Evolutionary conservation across 371 early-diverging fungal genomes (phyloP), one percentile per base, ranked within the genome.

Genomic region (Actinomortierella wolfii): DNA sequence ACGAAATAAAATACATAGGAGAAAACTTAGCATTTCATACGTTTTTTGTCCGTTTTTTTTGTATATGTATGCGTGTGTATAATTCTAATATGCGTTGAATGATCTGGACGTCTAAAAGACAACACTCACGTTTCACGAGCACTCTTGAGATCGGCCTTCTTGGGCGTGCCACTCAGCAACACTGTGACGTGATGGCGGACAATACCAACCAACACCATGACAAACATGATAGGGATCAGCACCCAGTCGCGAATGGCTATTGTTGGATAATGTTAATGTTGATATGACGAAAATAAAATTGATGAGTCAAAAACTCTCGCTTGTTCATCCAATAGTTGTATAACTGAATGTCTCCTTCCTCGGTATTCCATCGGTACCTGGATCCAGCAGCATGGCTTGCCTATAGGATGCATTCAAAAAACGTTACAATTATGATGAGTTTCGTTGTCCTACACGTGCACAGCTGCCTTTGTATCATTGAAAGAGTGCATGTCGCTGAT

Each of bases 201-300:
- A 18, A 97, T 77, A 49, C 98, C 98, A 21, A 97, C 96, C 55
- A 98, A 83, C 17, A 98, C 87, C 98, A 98, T 98, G 65, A 96
- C 95, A 28, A 95, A 62, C 87, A 96, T 92, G 76, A 98, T 97
- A 42, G 98, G 97, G 49, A 98, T 83, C 58, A 98, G 80, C 13
- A 98, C 97, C 98, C 96, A 94, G 78, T 93, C 86, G 53, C 94
- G 84, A 59, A 94, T 93, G 51, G 92, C 94, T 90, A 58, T 51
- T 51, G 20, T 20, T 7, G 3, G 28, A 5, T 25, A 20, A 1
- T 13, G 39, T 9, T 15, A 11, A 6, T 34, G 34, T 4, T 34
- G n/a, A n/a, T n/a, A n/a, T n/a, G n/a, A n/a, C n/a, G n/a, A n/a
- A n/a, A n/a, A n/a, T n/a, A n/a, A n/a, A n/a, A n/a, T n/a, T n/a